Conservation (phyloP, 1,284 basidiomycete genomes). For the Trametes sp. region DNA sequence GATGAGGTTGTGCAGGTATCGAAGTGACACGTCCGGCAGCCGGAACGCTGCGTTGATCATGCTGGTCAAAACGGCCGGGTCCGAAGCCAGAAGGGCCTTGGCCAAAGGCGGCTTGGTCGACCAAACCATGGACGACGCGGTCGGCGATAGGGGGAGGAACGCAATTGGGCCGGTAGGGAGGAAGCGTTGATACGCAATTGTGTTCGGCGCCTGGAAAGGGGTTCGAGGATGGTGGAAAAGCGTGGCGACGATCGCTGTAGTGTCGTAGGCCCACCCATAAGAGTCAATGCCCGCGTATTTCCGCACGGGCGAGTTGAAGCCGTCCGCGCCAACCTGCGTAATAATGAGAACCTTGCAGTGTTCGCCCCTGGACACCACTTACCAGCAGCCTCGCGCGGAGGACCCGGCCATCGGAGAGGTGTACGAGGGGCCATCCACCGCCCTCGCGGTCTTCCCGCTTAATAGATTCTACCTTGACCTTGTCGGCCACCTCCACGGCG, state of each 20-base stretch:
- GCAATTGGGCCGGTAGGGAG: conserved; percentile 96
- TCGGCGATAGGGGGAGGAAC: conserved; percentile 86
- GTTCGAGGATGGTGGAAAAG: conserved; percentile 73
- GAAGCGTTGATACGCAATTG: conserved; percentile 94
- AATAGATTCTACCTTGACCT: conserved; percentile 74
- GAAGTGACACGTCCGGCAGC: conserved; percentile 80
- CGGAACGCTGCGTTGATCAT: conserved; percentile 95
- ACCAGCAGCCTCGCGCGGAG: conserved; percentile 80
- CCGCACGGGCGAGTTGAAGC: conserved; percentile 93
- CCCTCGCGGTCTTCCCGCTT: conserved; percentile 50
- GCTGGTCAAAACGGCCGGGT: conserved; percentile 68
- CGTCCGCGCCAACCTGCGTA: conserved; percentile 90
- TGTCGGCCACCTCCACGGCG: conserved; percentile 65
- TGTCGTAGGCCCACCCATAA: conserved; percentile 93
- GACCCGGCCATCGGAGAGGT: conserved; percentile 66
- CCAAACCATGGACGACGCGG: conserved; percentile 93
- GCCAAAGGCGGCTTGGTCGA: conserved; percentile 87
- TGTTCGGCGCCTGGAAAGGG: conserved; percentile 68
- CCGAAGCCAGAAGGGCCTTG: conserved; percentile 72
- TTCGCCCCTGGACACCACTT: too few relatives aligned
- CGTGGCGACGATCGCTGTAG: conserved; percentile 92
- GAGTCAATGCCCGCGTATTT: conserved; percentile 87
- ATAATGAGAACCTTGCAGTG: conserved; percentile 16
- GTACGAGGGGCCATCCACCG: conserved; percentile 78
- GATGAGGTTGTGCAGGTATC: conserved; percentile 71